A percentile compares a stretch with the other conserved stretches of the same genome.
Evolutionary conservation across 2,329 filamentous ascomycete species (phyloP).

Genomic region (Alternaria arbusti): DNA sequence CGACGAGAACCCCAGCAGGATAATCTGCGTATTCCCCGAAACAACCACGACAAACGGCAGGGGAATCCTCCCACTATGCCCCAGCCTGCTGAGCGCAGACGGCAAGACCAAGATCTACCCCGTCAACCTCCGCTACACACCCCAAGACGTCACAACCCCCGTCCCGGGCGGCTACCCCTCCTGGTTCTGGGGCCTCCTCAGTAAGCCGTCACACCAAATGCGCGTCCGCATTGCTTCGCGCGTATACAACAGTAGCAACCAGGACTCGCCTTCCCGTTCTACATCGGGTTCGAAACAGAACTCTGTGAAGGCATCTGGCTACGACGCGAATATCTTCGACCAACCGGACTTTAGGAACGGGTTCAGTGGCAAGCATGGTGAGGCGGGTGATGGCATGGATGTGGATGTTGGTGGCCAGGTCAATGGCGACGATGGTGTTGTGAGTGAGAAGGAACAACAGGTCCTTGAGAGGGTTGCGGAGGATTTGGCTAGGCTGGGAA

Average conservation of each 20-base stretch:
- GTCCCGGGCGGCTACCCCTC: conserved; percentile 73
- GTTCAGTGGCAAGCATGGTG: conserved; percentile 11
- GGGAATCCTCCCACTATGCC: conserved; percentile 84
- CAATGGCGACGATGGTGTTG: conserved; percentile 8
- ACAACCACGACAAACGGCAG: conserved; percentile 93
- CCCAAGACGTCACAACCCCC: conserved; percentile 88
- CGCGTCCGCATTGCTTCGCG: conserved; percentile 87
- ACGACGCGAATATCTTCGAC: conserved; percentile 45
- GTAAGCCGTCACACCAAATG: conserved; percentile 85
- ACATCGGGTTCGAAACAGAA: conserved; percentile 4
- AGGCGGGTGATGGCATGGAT: conserved; percentile 26
- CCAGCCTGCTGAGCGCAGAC: conserved; percentile 72
- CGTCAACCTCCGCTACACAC: conserved; percentile 86
- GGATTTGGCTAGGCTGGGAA: conserved; percentile 81
- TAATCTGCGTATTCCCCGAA: conserved; percentile 90
- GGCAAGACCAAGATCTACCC: conserved; percentile 81
- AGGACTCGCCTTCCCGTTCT: conserved; percentile 21
- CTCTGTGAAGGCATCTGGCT: conserved; percentile 29
- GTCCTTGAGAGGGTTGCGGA: conserved; percentile 83
- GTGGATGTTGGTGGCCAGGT: conserved; percentile 12
- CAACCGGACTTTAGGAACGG: conserved; percentile 32
- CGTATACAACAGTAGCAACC: conserved; percentile 54
- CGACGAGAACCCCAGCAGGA: conserved; percentile 71
- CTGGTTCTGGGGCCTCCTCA: conserved; percentile 87
- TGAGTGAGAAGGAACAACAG: conserved; percentile 62